Evolutionary conservation across 805 yeast genomes (phyloP), one percentile per base, ranked within the genome.

Genomic region (Pichia kluyveri): DNA sequence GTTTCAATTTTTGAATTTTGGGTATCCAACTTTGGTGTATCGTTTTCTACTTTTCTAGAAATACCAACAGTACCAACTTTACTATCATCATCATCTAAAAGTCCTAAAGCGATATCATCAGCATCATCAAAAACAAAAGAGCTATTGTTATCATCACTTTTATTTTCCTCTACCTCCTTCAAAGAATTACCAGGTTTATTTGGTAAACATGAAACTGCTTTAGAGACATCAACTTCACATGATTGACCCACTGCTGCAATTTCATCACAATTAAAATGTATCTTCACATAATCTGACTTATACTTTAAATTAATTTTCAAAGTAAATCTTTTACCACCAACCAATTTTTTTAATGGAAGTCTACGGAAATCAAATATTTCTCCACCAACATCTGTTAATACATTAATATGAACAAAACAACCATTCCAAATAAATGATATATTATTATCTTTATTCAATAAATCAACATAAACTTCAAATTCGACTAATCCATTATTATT

Each of bases 281-380:
- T 60, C 18, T 54, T 60, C 0, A 75, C 55, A 3, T 18, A 38
- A 14, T 65, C 65, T 1, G 44, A 44, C 10, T 38, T 42, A 5
- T 54, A 48, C 0, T 41, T 37, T 1, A 72, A 32, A 1, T 50
- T 47, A 3, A 63, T 48, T 3, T 51, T 48, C 6, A 74, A 28
- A 2, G 42, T 52, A 43, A 69, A 69, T 1, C 62, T 47, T 45
- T 66, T 38, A 51, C 54, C 27, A 2, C 42, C 43, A 41, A 50
- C 14, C 56, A 59, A 38, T 60, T 69, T 36, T 26, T 49, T 60
- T 19, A 58, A 45, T 9, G 60, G 59, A 1, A 73, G 57, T 50
- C 74, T 67, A 48, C 79, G 62, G 47, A 73, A 76, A 49, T 74
- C 80, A 8, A 75, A 46, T 12, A 77, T 51, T 4, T 42, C 54